Evolutionary conservation across 495 filamentous ascomycete genomes (phyloP).

Genomic region (Hypoxylon cercidicola): DNA sequence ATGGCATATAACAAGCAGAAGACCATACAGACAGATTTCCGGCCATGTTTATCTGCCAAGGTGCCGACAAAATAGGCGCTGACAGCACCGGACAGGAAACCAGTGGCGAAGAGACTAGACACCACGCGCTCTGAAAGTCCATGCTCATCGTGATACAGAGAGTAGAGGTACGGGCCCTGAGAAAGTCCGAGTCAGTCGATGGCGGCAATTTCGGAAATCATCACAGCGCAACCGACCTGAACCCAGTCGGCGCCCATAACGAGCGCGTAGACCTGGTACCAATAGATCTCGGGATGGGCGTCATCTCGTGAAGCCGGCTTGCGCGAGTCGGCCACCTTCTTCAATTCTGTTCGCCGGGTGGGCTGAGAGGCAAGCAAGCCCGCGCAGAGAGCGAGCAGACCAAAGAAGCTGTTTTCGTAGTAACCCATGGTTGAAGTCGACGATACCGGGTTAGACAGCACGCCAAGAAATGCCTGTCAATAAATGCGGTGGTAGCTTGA

Average conservation of each 20-base stretch:
- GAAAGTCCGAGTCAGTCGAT: conserved; percentile 1
- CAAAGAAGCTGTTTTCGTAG: conserved; percentile 42
- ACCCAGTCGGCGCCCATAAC: conserved; percentile 66
- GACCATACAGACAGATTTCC: conserved; percentile 57
- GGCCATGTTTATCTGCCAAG: conserved; percentile 61
- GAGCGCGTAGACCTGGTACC: conserved; percentile 58
- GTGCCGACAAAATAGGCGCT: conserved; percentile 60
- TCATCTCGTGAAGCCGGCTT: conserved; percentile 23
- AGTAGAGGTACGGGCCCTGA: conserved; percentile 64
- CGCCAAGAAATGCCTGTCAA: conserved; percentile 10
- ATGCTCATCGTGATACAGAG: conserved; percentile 64
- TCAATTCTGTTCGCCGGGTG: conserved; percentile 34
- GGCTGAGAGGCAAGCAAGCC: conserved; percentile 39
- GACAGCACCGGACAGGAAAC: conserved; percentile 61
- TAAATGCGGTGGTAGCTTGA: conserved; percentile 4
- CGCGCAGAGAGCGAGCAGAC: conserved; percentile 30
- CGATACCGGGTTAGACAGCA: background rate
- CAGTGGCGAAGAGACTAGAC: conserved; percentile 61
- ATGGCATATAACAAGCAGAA: conserved; percentile 62
- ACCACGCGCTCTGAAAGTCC: conserved; percentile 56
- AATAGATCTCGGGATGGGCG: conserved; percentile 37
- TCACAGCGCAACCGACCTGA: conserved; percentile 49
- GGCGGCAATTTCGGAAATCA: background rate
- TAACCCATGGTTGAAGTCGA: conserved; percentile 38
- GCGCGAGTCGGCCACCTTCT: conserved; percentile 21